Evolutionary conservation across 345 rosid species (phyloP), one percentile per base, ranked within the genome.

Genomic region (Corchorus olitorius): DNA sequence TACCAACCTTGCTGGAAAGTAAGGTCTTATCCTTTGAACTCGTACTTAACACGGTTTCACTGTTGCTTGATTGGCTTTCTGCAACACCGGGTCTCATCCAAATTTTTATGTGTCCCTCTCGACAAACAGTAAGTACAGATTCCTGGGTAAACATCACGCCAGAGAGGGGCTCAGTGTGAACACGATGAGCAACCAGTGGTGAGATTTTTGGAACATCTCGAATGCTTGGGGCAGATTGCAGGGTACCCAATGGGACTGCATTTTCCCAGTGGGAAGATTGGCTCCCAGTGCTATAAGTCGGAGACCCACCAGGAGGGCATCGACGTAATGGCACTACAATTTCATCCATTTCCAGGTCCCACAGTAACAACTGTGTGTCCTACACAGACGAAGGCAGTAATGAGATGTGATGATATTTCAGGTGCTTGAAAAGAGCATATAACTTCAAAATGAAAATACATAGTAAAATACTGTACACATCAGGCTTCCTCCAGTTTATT

Each of bases 191-290:
- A 66, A 94, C 91, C 68, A 94, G 75, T 0, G 99, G 94, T 17
- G 98, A 91, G 71, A 97, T 86, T 87, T 97, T 97, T 4, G 98
- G 99, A 76, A 97, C 93, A 72, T 97, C 97, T 14, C 90, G 91
- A 82, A 87, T 89, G 86, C 93, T 92, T 65, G 98, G 98, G 60
- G 99, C 98, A 37, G 98, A 90, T 81, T 94, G 99, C 75, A 97
- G 86, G 65, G 93, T 89, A 53, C 98, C 97, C 73, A 90, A 65
- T 6, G 98, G 97, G 77, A 75, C 72, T 48, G 74, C 80, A 72
- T 83, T 97, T 90, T 97, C 99, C 99, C 99, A 97, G 75, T 97
- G 99, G 20, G 98, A 84, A 48, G 99, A 94, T 78, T 94, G 99
- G 88, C 98, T 97, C 82, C 99, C 99, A 1, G 98, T 79, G 73